Conservation (phyloP, 495 filamentous ascomycete species). For the Tuber melanosporum region DNA sequence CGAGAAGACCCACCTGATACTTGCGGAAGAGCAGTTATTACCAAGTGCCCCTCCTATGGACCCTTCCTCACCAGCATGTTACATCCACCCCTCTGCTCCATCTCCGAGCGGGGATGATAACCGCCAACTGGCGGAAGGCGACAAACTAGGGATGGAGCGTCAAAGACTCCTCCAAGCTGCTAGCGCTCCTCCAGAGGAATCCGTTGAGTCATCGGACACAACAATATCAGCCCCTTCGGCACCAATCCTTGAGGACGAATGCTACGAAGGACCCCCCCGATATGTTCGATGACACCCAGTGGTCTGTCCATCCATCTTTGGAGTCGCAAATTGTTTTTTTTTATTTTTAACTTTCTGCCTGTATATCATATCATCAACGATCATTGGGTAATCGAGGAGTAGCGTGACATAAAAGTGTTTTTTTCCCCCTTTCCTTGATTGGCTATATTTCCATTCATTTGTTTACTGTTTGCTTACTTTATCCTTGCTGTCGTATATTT, state of each 20-base stretch:
- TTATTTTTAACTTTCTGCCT: not conserved
- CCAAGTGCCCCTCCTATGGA: slow-evolving; percentile 27
- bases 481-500: slow-evolving; percentile 1
- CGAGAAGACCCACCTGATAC: slow-evolving; percentile 42
- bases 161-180: slow-evolving; percentile 63
- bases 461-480: slow-evolving; percentile 11
- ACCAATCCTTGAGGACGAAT: slow-evolving; percentile 2
- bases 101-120: slow-evolving; percentile 14
- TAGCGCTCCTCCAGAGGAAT: slow-evolving; percentile 53
- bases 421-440: slow-evolving; percentile 15
- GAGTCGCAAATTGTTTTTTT: not conserved
- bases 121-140: slow-evolving; percentile 40
- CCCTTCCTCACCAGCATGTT: slow-evolving; percentile 16
- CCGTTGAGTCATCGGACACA: not conserved
- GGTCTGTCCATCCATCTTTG: not conserved
- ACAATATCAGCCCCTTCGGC: not conserved
- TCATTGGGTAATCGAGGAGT: slow-evolving; percentile 9
- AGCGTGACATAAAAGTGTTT: slow-evolving; percentile 28
- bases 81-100: slow-evolving; percentile 31
- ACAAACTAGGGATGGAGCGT: slow-evolving; percentile 81
- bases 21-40: slow-evolving; percentile 36
- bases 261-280: not conserved
- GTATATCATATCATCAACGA: slow-evolving; percentile 7
- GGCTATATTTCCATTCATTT: slow-evolving; percentile 10
- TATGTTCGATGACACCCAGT: not conserved